These are phyloP conservation scores for Craterostigma plantagineum DNA, from an alignment of 257 asterid genomes.

Conservation along the genomic window DNA sequence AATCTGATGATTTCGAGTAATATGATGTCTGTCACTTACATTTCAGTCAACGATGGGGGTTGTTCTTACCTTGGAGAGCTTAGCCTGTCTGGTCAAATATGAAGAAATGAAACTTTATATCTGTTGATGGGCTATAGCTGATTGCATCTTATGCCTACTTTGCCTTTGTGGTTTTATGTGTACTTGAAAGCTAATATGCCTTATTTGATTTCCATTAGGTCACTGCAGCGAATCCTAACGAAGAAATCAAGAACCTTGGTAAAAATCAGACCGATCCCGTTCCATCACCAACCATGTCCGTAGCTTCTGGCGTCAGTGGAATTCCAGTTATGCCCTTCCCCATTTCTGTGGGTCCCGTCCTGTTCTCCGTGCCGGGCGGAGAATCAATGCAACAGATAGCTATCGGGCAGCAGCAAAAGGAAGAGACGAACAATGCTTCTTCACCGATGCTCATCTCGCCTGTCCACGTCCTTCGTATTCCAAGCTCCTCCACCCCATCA, in stretches of 20 bases:
- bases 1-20: not conserved
- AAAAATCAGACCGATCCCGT: constrained; percentile 10
- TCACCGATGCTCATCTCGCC: constrained; percentile 12
- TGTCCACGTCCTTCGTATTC: constrained; percentile 12
- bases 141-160: not conserved
- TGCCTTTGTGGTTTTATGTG: not conserved
- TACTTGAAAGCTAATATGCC: not conserved
- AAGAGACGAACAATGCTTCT: no score
- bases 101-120: no score
- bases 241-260: constrained; percentile 22
- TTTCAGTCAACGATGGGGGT: no score
- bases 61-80: no score
- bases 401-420: not conserved
- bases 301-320: constrained; percentile 7
- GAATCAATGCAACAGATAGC: constrained; percentile 15
- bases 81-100: no score
- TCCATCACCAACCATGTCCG: constrained; percentile 10
- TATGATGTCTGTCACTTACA: not conserved
- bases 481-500: constrained; percentile 14
- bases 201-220: constrained; percentile 24
- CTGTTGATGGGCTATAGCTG: no score
- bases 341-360: constrained; percentile 17
- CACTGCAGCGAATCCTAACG: constrained; percentile 30
- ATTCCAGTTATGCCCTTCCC: constrained; percentile 21
- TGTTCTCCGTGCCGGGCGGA: constrained; percentile 32